Evolutionary conservation across 306 rosid genomes (phyloP).

Genomic region (Rosa persica): DNA sequence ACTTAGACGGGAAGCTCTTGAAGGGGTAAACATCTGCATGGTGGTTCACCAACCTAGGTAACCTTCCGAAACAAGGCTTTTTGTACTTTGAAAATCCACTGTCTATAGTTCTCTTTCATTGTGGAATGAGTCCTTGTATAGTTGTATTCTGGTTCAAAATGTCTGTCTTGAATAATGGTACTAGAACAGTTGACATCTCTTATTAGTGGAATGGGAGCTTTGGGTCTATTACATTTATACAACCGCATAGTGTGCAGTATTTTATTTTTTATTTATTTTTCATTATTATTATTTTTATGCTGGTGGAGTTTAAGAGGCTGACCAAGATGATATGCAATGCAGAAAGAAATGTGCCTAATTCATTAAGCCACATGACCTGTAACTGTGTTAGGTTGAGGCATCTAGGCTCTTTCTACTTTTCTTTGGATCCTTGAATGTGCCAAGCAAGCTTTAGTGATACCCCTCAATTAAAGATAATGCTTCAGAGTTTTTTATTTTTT

Average conservation of each 20-base stretch:
- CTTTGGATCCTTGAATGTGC: neutral
- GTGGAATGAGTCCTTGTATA: neutral
- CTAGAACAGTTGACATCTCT: neutral
- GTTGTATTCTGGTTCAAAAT: neutral
- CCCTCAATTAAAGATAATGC: slow-evolving; percentile 2
- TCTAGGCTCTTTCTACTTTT: neutral
- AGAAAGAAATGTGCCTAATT: neutral
- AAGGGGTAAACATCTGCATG: slow-evolving; percentile 92
- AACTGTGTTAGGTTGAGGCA: neutral
- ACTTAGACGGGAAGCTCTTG: slow-evolving; percentile 93
- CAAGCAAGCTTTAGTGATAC: neutral
- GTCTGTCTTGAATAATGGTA: neutral
- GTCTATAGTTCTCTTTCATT: neutral
- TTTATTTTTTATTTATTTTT: neutral
- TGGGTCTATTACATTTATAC: neutral
- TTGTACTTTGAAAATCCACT: slow-evolving; percentile 8
- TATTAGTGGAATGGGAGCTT: neutral
- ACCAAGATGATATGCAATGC: slow-evolving; percentile 1
- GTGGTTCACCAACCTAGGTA: slow-evolving; percentile 99
- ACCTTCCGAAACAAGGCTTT: slow-evolving; percentile 17
- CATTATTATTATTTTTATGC: neutral
- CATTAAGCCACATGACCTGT: neutral
- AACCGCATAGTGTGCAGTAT: neutral
- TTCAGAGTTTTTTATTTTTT: neutral
- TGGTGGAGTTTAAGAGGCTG: neutral